Base-by-base conservation (phyloP, 1,284 basidiomycete genomes). In the Tetrapyrgos nigripes region DNA sequence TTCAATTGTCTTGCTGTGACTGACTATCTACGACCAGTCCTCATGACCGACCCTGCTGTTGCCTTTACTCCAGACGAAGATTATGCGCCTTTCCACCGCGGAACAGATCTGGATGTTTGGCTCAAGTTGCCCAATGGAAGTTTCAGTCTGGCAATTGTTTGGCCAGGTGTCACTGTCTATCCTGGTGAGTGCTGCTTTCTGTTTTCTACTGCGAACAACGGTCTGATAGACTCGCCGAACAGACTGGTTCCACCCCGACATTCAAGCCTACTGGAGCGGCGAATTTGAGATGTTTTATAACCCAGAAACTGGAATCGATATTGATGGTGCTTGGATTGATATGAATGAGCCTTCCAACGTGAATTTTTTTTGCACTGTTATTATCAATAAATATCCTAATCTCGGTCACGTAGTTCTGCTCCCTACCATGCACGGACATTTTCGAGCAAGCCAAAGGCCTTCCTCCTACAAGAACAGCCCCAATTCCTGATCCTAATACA, bases 1-100 rank as follows among this genome's bases (percentile, higher is more conserved):
- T 35, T n/a, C 47, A 24, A 45, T 53, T 14, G 13, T 4, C 33
- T 10, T 54, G 13, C n/a, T 47, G 4, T 37, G 46, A 21, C 27
- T 45, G 26, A 31, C 40, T 46, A 21, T 46, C 21, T 55, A 52
- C 24, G 23, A 8, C 2, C 61, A 88, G 86, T 90, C 24, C 68
- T 90, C 46, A 91, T 91, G 88, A 88, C 87, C 2, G 89, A 92
- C 68, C 89, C 89, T n/a, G 88, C 88, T 2, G 78, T 89, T 0
- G 86, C 79, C 0, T 83, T 81, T 58, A 65, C 80, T 10, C 80
- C 83, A 1, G 75, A 73, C 21, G 70, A 79, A 47, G 76, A 69
- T 28, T 89, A 90, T 61, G 78, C 72, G 1, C 70, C 87, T 0
- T 91, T 83, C 62, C 77, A 85, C 53, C 78, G 83, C 29, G 89